Evolutionary conservation across 768 basidiomycete species (phyloP).

Genomic region (Amyloporia xantha): DNA sequence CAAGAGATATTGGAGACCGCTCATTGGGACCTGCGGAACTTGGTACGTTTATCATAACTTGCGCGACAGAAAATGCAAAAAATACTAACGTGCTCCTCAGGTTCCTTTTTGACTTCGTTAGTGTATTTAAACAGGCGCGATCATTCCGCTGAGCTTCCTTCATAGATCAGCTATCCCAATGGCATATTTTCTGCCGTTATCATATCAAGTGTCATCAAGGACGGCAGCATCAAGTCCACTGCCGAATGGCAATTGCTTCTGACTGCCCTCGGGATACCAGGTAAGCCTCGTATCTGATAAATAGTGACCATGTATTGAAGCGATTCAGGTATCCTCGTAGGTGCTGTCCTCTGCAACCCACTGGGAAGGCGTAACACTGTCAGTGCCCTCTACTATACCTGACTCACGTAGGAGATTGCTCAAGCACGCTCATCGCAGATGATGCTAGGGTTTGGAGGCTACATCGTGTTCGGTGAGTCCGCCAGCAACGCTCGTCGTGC

Average conservation of each 20-base stretch:
- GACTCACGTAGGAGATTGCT: not conserved
- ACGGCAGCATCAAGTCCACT: constrained; percentile 47
- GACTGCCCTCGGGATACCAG: constrained; percentile 57
- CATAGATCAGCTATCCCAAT: constrained; percentile 65
- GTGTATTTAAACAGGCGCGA: constrained; percentile 18
- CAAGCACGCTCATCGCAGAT: constrained; percentile 31
- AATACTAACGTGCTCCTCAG: constrained; percentile 24
- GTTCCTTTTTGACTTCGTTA: constrained; percentile 67
- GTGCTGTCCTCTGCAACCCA: constrained; percentile 39
- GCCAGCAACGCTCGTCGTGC: constrained; percentile 2
- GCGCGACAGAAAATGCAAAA: not conserved
- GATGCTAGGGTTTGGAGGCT: constrained; percentile 66
- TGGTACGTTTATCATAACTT: constrained; percentile 37
- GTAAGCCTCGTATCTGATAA: constrained; percentile 17
- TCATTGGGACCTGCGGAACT: constrained; percentile 69
- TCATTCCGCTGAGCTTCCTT: not conserved
- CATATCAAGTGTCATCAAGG: constrained; percentile 57
- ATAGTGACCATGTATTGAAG: not conserved
- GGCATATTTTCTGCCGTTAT: constrained; percentile 67
- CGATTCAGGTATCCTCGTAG: constrained; percentile 24
- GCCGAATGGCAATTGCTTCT: constrained; percentile 67
- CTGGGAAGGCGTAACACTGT: constrained; percentile 55
- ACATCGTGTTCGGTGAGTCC: constrained; percentile 50
- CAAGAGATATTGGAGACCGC: constrained; percentile 57
- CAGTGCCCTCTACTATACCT: constrained; percentile 40